phyloP scores from a whole-genome alignment of 768 basidiomycete genomes.

The Amanita molliuscula region DNA sequence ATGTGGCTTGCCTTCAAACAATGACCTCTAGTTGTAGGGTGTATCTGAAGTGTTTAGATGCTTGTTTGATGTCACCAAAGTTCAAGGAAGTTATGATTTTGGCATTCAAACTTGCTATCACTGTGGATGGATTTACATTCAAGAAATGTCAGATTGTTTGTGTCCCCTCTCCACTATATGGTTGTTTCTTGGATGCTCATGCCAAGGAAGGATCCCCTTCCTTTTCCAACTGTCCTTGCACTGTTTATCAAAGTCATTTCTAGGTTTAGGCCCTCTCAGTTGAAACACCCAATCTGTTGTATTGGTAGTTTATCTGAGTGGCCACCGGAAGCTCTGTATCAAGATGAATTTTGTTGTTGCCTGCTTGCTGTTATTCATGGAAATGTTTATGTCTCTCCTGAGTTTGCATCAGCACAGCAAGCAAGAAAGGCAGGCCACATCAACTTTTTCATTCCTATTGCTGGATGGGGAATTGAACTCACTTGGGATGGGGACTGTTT shows the following conservation, averaged over 20 bases:
- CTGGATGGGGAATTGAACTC: too few relatives aligned
- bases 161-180: not conserved
- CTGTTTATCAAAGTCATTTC: not conserved
- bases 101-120: not conserved
- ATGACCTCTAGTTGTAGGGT: not conserved
- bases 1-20: not conserved
- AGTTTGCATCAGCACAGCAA: slow-evolving; percentile 2
- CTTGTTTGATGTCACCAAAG: not conserved
- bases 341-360: slow-evolving; percentile 7
- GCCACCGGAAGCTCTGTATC: slow-evolving; percentile 5
- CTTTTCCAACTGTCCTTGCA: not conserved
- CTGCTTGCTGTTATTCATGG: not conserved
- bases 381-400: slow-evolving; percentile 2
- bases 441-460: slow-evolving; percentile 6
- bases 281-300: not conserved
- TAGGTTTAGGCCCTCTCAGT: not conserved
- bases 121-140: not conserved
- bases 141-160: too few relatives aligned
- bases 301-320: not conserved
- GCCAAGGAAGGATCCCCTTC: not conserved
- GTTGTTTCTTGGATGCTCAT: not conserved
- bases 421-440: slow-evolving; percentile 3
- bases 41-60: not conserved
- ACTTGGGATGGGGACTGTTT: too few relatives aligned
- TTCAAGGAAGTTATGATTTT: not conserved